phyloP scores from a whole-genome alignment of 2,329 filamentous ascomycete species.

The Talaromyces funiculosus region DNA sequence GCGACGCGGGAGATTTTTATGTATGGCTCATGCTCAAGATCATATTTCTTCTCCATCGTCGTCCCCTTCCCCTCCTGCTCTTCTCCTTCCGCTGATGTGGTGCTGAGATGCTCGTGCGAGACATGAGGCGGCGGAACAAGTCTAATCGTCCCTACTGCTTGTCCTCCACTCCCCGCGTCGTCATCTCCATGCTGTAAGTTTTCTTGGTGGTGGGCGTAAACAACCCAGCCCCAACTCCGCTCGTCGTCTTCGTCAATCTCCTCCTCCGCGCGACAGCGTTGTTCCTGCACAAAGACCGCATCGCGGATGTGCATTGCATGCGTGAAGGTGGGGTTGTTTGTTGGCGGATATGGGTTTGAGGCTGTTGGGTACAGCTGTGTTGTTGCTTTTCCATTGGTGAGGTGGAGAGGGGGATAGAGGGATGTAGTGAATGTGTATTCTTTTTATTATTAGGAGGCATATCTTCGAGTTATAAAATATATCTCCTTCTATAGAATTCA shows the following conservation, averaged over 20 bases:
- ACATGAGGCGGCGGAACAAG: conserved; percentile 75
- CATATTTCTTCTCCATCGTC: conserved; percentile 25
- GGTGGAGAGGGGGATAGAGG: conserved; percentile 2
- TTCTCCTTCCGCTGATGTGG: background rate
- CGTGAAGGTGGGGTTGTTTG: conserved; percentile 51
- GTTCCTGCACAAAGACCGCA: conserved; percentile 54
- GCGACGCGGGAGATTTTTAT: conserved; percentile 77
- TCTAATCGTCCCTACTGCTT: conserved; percentile 67
- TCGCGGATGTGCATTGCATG: conserved; percentile 56
- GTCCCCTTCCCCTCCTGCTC: too few relatives aligned
- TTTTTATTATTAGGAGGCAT: background rate
- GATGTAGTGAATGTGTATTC: conserved; percentile 1
- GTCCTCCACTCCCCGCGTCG: conserved; percentile 9
- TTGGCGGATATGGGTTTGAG: conserved; percentile 18
- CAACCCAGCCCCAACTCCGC: conserved; percentile 78
- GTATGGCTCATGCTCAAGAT: conserved; percentile 62
- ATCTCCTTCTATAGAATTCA: too few relatives aligned
- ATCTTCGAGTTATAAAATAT: too few relatives aligned
- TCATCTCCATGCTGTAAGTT: conserved; percentile 34
- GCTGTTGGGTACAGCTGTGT: conserved; percentile 23
- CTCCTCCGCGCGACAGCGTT: conserved; percentile 53
- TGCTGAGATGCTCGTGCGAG: conserved; percentile 42
- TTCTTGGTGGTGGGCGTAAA: conserved; percentile 49
- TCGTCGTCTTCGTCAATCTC: conserved; percentile 79
- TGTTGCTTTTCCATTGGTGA: background rate